Evolutionary conservation across 1,284 basidiomycete genomes (phyloP), one percentile per base, ranked within the genome.

Genomic region (Leccinum subspadiceum): DNA sequence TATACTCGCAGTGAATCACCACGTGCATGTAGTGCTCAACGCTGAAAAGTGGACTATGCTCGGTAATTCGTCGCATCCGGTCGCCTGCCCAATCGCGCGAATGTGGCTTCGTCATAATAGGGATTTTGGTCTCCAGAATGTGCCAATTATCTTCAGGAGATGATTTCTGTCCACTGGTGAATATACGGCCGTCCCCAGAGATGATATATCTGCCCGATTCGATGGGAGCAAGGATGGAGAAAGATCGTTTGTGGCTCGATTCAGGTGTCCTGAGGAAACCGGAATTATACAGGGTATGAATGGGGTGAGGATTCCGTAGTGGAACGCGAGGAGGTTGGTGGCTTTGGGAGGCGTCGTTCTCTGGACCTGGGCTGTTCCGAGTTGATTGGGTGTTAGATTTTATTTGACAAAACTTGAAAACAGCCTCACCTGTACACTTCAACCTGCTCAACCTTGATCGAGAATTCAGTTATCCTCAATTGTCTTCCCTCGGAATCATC

Each of bases 291-390:
- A 90, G 65, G 5, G 77, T 68, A 39, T 78, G 75, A 41, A 87
- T 66, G 9, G 81, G 77, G 64, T 89, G 84, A 2, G 83, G 73
- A 48, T 78, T 69, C 15, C 78, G 80, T 26, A 92, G 76, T 6
- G 85, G 82, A 50, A 76, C 61, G 54, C 76, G 72, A 6, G 90
- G 90, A 22, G 90, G 89, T 64, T 92, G 90, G 54, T 78, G 70
- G 4, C 76, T 71, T 46, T 65, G 63, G 3, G 80, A 74, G 17
- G 87, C 56, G 5, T 74, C 64, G 62, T 80, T 83, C n/a, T 77
- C 71, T 17, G 70, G 58, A 8, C 77, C 75, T 17, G 77, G 71
- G 12, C 71, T 66, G 26, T 72, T 72, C 63, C 86, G 87, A 64
- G 17, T 59, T 3, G 5, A 54, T 1, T 17, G 5, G n/a, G 26